phyloP scores from a whole-genome alignment of 805 yeast genomes.

The Saccharomycopsis fibuligera region DNA sequence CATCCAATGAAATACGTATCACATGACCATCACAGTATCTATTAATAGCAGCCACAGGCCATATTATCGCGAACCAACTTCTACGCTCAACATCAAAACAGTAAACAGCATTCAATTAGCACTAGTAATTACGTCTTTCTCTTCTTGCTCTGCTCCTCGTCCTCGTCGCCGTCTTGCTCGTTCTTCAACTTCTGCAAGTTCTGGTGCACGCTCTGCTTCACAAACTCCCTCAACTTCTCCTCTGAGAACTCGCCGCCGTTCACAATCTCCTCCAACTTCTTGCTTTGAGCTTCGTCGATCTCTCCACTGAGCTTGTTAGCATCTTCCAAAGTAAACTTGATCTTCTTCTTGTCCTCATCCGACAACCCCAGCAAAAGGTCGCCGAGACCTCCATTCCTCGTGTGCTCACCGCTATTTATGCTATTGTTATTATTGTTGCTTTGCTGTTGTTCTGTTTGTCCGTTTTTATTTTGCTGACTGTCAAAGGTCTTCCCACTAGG shows the following conservation, averaged over 20 bases:
- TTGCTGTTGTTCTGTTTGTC: conserved; percentile 16
- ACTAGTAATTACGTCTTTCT: too few relatives aligned
- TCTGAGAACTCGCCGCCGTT: conserved; percentile 72
- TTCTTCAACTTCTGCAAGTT: conserved; percentile 8
- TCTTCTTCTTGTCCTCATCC: conserved; percentile 32
- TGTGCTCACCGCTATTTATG: background rate
- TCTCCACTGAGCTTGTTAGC: conserved; percentile 35
- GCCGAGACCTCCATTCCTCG: background rate
- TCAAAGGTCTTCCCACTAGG: background rate
- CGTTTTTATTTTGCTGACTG: background rate
- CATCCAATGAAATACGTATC: too few relatives aligned
- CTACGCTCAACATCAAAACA: too few relatives aligned
- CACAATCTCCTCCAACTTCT: conserved; percentile 61
- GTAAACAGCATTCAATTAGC: too few relatives aligned
- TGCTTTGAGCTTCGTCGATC: conserved; percentile 50
- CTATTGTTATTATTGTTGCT: conserved; percentile 8
- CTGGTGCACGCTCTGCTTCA: conserved; percentile 58
- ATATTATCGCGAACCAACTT: too few relatives aligned
- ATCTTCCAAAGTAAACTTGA: conserved; percentile 53
- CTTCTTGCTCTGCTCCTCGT: conserved; percentile 14
- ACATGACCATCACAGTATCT: too few relatives aligned
- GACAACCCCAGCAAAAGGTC: background rate
- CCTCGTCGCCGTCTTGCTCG: background rate
- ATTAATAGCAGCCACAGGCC: too few relatives aligned
- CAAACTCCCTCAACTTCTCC: conserved; percentile 61